A percentile compares a stretch with the other conserved stretches of the same genome.
phyloP scores from a whole-genome alignment of 2,329 filamentous ascomycete species.

The Paecilomyces fulvus region DNA sequence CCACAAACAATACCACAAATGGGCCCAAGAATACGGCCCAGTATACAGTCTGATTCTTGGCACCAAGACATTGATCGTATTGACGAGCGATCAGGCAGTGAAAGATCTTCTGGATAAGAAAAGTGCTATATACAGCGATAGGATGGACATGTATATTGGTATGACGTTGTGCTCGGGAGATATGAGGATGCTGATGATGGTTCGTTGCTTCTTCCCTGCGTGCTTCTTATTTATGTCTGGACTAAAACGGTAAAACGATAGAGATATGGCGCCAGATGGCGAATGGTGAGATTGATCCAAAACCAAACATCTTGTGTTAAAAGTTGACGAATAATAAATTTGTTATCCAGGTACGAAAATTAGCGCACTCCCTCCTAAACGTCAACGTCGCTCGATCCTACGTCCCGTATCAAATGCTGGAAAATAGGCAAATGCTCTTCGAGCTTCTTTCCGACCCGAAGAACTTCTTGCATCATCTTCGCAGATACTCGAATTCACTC shows the following conservation, averaged over 20 bases:
- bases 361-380: constrained; percentile 41
- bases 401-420: constrained; percentile 48
- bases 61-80: constrained; percentile 39
- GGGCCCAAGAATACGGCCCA: constrained; percentile 46
- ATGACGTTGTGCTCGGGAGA: constrained; percentile 22
- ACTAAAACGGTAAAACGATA: constrained; percentile 1
- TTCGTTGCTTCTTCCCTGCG: not conserved
- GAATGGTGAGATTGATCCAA: constrained; percentile 8
- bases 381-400: constrained; percentile 41
- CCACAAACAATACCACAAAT: constrained; percentile 44
- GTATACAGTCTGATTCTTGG: constrained; percentile 46
- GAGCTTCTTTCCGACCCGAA: constrained; percentile 40
- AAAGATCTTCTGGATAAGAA: constrained; percentile 47
- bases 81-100: constrained; percentile 38
- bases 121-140: constrained; percentile 42
- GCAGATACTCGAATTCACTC: constrained; percentile 42
- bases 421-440: constrained; percentile 45
- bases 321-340: not conserved
- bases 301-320: not conserved
- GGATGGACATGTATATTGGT: constrained; percentile 40
- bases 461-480: constrained; percentile 36
- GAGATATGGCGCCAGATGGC: constrained; percentile 20
- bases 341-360: constrained; percentile 18
- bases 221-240: no score
- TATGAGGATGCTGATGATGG: constrained; percentile 24